Conservation (phyloP, 202 grass and related monocot species). For the Schoenoplectus triqueter region DNA sequence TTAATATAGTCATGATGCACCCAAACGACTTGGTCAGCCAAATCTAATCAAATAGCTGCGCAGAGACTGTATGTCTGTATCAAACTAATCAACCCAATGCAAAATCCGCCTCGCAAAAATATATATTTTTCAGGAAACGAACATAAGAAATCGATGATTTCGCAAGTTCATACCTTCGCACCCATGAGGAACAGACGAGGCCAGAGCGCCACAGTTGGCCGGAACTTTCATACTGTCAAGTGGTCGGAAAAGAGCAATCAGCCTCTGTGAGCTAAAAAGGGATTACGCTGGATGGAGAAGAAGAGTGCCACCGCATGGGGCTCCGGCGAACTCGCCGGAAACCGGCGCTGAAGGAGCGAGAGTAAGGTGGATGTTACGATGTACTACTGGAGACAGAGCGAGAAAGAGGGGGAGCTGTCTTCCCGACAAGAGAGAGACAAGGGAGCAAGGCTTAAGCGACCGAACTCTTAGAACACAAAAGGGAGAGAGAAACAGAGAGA, state of each 20-base stretch:
- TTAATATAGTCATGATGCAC: neutral
- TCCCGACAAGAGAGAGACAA: slow-evolving; percentile 36
- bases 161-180: slow-evolving; percentile 42
- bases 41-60: neutral
- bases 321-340: too few species aligned
- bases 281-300: too few species aligned
- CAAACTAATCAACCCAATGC: slow-evolving; percentile 16
- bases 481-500: neutral
- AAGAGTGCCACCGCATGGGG: too few species aligned
- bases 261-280: too few species aligned
- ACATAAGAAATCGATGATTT: neutral
- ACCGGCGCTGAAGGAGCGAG: too few species aligned
- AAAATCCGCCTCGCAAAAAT: neutral
- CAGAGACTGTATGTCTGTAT: neutral
- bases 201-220: neutral
- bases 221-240: slow-evolving; percentile 41
- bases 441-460: slow-evolving; percentile 33
- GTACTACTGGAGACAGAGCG: slow-evolving; percentile 1
- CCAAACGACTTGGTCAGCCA: slow-evolving; percentile 4
- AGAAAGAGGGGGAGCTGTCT: neutral
- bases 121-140: neutral
- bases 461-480: slow-evolving; percentile 20
- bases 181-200: slow-evolving; percentile 1
- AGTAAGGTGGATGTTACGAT: too few species aligned
- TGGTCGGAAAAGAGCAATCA: too few species aligned